These are phyloP conservation scores for Cladophialophora psammophila DNA, from an alignment of 2,329 filamentous ascomycete genomes.

Conservation along the genomic window DNA sequence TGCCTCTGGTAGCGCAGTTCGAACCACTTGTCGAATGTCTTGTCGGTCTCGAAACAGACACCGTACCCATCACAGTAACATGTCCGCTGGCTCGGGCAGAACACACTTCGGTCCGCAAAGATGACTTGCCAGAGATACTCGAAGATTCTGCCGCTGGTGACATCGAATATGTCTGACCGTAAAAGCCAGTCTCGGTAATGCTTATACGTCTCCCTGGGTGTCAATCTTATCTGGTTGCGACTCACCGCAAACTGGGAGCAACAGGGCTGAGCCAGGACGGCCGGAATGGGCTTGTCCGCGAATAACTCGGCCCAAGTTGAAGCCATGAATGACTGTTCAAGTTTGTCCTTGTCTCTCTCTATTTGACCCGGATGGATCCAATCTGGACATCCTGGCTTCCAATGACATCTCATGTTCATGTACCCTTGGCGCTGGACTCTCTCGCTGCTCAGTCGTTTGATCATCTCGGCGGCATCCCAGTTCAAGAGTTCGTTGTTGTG, in stretches of 20 bases:
- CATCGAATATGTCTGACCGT: conserved; percentile 62
- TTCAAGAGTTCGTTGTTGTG: conserved; percentile 65
- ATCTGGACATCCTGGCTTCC: conserved; percentile 65
- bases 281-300: conserved; percentile 52
- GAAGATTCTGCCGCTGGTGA: conserved; percentile 66
- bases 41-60: conserved; percentile 63
- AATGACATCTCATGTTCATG: conserved; percentile 67
- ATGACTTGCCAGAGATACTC: conserved; percentile 71
- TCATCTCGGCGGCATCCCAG: conserved; percentile 59
- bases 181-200: conserved; percentile 68
- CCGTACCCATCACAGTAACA: conserved; percentile 72
- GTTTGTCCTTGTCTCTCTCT: conserved; percentile 50
- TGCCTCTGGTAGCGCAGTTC: conserved; percentile 54
- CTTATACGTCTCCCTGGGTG: conserved; percentile 62
- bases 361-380: conserved; percentile 61
- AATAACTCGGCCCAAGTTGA: conserved; percentile 58
- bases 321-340: conserved; percentile 56
- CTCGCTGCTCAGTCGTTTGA: conserved; percentile 60
- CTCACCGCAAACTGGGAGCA: conserved; percentile 71
- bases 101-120: conserved; percentile 59
- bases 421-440: conserved; percentile 63
- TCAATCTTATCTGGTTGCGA: conserved; percentile 62
- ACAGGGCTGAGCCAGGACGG: conserved; percentile 66
- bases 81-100: conserved; percentile 59
- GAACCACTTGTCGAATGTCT: conserved; percentile 58